Percentiles rank a stretch among this genome's conserved stretches.
These are phyloP conservation scores for Circinella umbellata DNA, from an alignment of 371 early-diverging fungal genomes.

Conservation along the genomic window DNA sequence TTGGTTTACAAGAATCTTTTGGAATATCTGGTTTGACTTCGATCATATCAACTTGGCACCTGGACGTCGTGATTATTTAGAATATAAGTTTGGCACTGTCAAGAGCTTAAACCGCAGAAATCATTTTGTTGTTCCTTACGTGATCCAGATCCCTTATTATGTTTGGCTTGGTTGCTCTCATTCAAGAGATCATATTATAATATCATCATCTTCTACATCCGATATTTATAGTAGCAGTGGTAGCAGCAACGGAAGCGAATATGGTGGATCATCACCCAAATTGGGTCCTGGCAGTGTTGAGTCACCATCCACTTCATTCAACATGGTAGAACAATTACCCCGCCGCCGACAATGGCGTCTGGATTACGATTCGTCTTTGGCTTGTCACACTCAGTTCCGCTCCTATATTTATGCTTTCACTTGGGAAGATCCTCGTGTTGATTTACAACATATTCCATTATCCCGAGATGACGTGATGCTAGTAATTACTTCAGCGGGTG, in stretches of 20 bases:
- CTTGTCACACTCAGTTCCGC: slow-evolving; percentile 75
- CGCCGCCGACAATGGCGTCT: slow-evolving; percentile 61
- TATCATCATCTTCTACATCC: neutral
- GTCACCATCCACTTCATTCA: neutral
- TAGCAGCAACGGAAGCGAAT: neutral
- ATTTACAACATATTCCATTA: slow-evolving; percentile 72
- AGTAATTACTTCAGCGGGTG: slow-evolving; percentile 87
- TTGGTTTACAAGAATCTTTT: slow-evolving; percentile 84
- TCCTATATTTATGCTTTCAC: slow-evolving; percentile 90
- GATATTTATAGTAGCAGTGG: slow-evolving; percentile 5
- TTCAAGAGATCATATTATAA: slow-evolving; percentile 23
- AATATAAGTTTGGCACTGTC: slow-evolving; percentile 80
- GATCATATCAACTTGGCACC: slow-evolving; percentile 83
- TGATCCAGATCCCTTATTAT: slow-evolving; percentile 86
- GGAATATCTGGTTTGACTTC: slow-evolving; percentile 79
- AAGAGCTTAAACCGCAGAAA: slow-evolving; percentile 78
- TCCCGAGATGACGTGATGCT: slow-evolving; percentile 73
- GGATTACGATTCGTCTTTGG: slow-evolving; percentile 67
- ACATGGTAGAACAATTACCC: slow-evolving; percentile 20
- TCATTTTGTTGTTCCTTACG: slow-evolving; percentile 72
- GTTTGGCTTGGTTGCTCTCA: slow-evolving; percentile 74
- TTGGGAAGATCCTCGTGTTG: slow-evolving; percentile 87
- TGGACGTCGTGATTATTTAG: slow-evolving; percentile 84
- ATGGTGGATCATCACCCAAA: slow-evolving; percentile 3
- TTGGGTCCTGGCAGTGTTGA: neutral